Evolutionary conservation across 176 grass and related monocot species (phyloP).

Genomic region (Musa troglodytarum): DNA sequence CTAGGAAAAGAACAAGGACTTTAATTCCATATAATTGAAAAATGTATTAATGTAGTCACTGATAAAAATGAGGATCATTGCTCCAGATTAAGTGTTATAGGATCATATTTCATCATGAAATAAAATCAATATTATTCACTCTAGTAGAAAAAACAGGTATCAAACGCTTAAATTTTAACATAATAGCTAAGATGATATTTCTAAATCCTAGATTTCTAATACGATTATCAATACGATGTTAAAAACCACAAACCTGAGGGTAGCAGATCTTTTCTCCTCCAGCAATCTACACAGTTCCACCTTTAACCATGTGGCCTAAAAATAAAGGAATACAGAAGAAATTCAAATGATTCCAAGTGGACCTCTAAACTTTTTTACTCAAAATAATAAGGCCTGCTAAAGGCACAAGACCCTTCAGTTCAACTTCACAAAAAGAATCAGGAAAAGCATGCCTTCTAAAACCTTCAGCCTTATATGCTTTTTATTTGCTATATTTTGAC

Average conservation of each 20-base stretch:
- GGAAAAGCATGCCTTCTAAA: not conserved
- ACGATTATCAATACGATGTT: slow-evolving; percentile 6
- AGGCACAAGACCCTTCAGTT: not conserved
- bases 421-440: not conserved
- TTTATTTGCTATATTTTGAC: not conserved
- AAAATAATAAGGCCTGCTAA: not conserved
- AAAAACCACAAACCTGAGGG: slow-evolving; percentile 58
- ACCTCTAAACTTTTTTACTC: not conserved
- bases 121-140: not conserved
- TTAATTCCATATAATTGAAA: not conserved
- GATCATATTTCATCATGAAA: not conserved
- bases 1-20: slow-evolving; percentile 35
- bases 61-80: not conserved
- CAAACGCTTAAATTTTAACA: not conserved
- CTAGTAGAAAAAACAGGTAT: not conserved
- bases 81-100: not conserved
- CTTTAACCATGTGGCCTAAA: slow-evolving; percentile 81
- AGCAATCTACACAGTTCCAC: slow-evolving; percentile 83
- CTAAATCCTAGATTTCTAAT: not conserved
- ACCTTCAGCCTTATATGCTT: not conserved
- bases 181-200: not conserved
- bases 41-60: not conserved
- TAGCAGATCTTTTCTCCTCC: slow-evolving; percentile 93
- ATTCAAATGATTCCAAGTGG: not conserved
- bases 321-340: not conserved